Base-by-base conservation (phyloP, 108 stramenopile species). In the Skeletonema grethae region DNA sequence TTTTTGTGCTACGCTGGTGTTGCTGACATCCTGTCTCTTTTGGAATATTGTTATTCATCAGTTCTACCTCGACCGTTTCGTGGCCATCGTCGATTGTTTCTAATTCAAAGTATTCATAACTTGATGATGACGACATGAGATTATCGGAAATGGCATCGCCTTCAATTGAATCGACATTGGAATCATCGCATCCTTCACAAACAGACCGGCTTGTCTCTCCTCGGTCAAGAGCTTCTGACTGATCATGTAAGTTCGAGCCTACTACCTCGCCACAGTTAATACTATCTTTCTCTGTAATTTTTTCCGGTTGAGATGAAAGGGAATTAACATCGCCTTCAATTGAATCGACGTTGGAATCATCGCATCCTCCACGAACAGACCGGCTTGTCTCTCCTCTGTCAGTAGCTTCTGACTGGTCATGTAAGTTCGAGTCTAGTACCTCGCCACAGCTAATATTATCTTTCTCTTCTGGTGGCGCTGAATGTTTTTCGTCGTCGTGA, bases 401-500 rank as follows among this genome's bases (percentile, higher is more conserved):
- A n/a, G 1, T 56, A 20, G 65, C 25, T 32, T 5, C 31, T n/a
- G 38, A 15, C 38, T 7, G 57, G 24, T 57, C 57, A 62, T 3
- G 61, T 18, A 57, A 60, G 20, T 46, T 78, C 70, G 31, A 79
- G 38, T 63, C 72, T 67, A 25, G 66, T 53, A 41, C 41, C 35
- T 16, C 72, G 28, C 28, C 15, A 32, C 13, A 22, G 57, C 28
- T 28, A 28, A 28, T n/a, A n/a, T n/a, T n/a, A n/a, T n/a, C n/a
- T n/a, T 31, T 22, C 15, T 24, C 61, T 41, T 22, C 39, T 16
- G 6, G 29, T 38, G n/a, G 20, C 30, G 7, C 50, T 53, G 20
- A 1, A 48, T 4, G n/a, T 20, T 0, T 8, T 9, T 5, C 22
- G 18, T 38, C 36, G 7, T 63, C 36, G 24, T 58, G 28, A 61